Percentiles rank a stretch among this genome's conserved stretches.
These are phyloP conservation scores for Thelephora aurantiotincta DNA, from an alignment of 768 basidiomycete species.

Conservation along the genomic window DNA sequence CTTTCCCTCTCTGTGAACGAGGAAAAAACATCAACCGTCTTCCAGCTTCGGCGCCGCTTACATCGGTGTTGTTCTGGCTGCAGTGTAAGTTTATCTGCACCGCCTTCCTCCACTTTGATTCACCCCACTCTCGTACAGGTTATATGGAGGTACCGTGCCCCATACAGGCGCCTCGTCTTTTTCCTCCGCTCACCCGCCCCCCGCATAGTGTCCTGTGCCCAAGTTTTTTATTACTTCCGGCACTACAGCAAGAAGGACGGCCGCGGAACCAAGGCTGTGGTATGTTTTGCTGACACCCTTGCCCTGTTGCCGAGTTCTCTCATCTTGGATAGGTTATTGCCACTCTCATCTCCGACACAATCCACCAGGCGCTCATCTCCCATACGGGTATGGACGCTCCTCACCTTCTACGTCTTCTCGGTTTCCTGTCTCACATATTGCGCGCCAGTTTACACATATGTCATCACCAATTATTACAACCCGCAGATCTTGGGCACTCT, in stretches of 20 bases:
- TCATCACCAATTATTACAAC: conserved; percentile 37
- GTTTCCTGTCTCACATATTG: neutral
- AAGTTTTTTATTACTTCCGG: conserved; percentile 41
- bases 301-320: neutral
- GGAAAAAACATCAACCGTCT: neutral
- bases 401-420: neutral
- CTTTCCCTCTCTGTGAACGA: no score
- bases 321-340: conserved; percentile 5
- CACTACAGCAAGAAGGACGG: conserved; percentile 31
- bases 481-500: conserved; percentile 23
- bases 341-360: conserved; percentile 10
- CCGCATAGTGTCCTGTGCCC: conserved; percentile 35
- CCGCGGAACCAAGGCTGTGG: conserved; percentile 38
- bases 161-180: neutral
- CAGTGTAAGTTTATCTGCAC: conserved; percentile 20
- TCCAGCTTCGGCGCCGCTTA: conserved; percentile 36
- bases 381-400: conserved; percentile 9
- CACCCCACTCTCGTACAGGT: conserved; percentile 13
- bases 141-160: conserved; percentile 32
- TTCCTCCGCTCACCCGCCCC: conserved; percentile 1
- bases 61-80: conserved; percentile 34
- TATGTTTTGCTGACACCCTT: conserved; percentile 11
- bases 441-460: conserved; percentile 35
- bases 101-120: neutral
- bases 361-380: conserved; percentile 13